These are phyloP conservation scores for Stephanodiscus minutulus DNA, from an alignment of 108 stramenopile genomes.

Conservation along the genomic window DNA sequence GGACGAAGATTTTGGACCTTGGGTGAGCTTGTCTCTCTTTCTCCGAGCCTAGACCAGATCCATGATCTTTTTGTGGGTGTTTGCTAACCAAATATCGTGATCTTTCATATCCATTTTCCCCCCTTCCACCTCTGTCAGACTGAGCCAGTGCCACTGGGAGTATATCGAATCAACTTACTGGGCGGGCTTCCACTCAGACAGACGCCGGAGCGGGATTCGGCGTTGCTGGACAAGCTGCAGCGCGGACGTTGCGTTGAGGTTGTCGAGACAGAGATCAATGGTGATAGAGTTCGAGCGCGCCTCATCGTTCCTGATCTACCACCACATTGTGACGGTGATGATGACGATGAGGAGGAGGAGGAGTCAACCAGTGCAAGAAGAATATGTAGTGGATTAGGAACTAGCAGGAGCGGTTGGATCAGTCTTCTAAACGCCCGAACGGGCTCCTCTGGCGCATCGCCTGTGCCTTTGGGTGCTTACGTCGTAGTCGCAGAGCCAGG, in stretches of 20 bases:
- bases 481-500: constrained; percentile 33
- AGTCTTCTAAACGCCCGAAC: constrained; percentile 39
- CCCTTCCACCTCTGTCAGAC: constrained; percentile 10
- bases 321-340: background rate
- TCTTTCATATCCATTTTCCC: background rate
- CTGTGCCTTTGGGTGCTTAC: constrained; percentile 42
- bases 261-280: constrained; percentile 41
- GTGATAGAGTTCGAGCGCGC: constrained; percentile 42
- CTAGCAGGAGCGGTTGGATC: constrained; percentile 44
- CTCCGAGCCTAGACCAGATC: background rate
- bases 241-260: constrained; percentile 44
- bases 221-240: constrained; percentile 31
- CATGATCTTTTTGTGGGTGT: background rate
- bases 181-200: constrained; percentile 36
- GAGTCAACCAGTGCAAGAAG: constrained; percentile 2
- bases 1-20: constrained; percentile 46
- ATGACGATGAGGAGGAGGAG: background rate
- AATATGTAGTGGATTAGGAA: constrained; percentile 1
- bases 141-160: constrained; percentile 42
- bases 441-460: constrained; percentile 25
- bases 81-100: background rate
- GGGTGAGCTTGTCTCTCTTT: constrained; percentile 8
- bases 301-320: constrained; percentile 22
- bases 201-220: constrained; percentile 44
- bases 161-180: constrained; percentile 37